Conservation (phyloP, 805 yeast genomes). For the Lipomyces orientalis region DNA sequence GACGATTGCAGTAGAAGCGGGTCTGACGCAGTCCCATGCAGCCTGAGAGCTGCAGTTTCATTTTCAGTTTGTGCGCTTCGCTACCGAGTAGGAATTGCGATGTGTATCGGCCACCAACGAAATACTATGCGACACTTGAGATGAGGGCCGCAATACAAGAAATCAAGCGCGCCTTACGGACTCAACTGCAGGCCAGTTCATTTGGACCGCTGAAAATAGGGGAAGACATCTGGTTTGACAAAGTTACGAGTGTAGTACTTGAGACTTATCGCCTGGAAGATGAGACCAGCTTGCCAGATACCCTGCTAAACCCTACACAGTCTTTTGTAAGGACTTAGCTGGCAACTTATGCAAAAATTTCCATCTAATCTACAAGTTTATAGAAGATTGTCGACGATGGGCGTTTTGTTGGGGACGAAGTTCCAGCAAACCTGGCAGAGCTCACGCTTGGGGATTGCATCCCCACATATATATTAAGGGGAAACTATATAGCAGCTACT, state of each 20-base stretch:
- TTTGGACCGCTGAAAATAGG: constrained; percentile 2
- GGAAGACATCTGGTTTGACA: constrained; percentile 1
- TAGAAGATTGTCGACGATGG: constrained; percentile 1
- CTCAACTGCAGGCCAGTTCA: not conserved
- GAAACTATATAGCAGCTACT: not conserved
- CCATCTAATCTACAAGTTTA: not conserved
- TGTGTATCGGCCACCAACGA: not conserved
- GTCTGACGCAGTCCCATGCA: not conserved
- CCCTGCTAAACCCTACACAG: constrained; percentile 3
- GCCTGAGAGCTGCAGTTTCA: not conserved
- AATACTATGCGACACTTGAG: not conserved
- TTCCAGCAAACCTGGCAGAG: not conserved
- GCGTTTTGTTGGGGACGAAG: not conserved
- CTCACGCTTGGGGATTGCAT: not conserved
- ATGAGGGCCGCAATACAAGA: not conserved
- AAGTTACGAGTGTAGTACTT: not conserved
- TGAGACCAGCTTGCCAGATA: not conserved
- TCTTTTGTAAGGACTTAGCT: not conserved
- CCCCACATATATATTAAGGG: not conserved
- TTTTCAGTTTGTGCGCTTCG: not conserved
- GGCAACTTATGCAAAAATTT: not conserved
- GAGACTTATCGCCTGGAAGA: constrained; percentile 7
- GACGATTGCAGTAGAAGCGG: not conserved
- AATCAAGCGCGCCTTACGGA: not conserved
- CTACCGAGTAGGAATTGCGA: not conserved